Evolutionary conservation across 805 yeast genomes (phyloP).

Genomic region (Cyberlindnera japonica): DNA sequence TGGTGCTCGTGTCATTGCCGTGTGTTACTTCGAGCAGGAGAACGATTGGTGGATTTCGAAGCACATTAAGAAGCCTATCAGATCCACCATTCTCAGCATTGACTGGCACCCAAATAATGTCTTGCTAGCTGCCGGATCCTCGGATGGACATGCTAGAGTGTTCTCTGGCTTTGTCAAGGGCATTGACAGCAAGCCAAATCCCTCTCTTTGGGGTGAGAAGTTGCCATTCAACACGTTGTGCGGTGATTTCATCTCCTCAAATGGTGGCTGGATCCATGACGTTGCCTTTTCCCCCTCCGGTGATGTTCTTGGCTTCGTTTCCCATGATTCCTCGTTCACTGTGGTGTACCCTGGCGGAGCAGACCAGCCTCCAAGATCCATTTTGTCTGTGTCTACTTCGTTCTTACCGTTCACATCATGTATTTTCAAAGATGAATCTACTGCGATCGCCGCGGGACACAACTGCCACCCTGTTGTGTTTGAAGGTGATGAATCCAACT

Average conservation of each 20-base stretch:
- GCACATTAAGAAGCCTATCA: conserved; percentile 93
- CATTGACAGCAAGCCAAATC: conserved; percentile 75
- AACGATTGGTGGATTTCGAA: conserved; percentile 99
- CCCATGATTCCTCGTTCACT: conserved; percentile 83
- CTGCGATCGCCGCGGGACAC: conserved; percentile 85
- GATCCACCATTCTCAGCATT: conserved; percentile 76
- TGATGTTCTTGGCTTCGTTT: conserved; percentile 71
- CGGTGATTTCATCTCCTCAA: conserved; percentile 69
- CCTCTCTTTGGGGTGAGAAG: conserved; percentile 90
- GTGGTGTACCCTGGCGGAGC: conserved; percentile 73
- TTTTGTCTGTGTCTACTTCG: conserved; percentile 56
- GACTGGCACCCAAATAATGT: conserved; percentile 95
- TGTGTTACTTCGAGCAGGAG: conserved; percentile 92
- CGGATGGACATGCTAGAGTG: conserved; percentile 89
- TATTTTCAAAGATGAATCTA: conserved; percentile 61
- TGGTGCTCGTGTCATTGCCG: conserved; percentile 89
- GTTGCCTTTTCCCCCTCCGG: conserved; percentile 82
- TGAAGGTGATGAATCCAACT: conserved; percentile 57
- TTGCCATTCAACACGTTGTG: conserved; percentile 91
- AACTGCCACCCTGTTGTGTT: conserved; percentile 88
- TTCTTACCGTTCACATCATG: conserved; percentile 79
- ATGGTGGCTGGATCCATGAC: conserved; percentile 90
- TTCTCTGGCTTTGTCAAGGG: conserved; percentile 88
- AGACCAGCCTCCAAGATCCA: conserved; percentile 59
- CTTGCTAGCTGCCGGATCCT: conserved; percentile 82